A percentile compares a stretch with the other conserved stretches of the same genome.
phyloP scores from a whole-genome alignment of 23 red algal genomes.

The Agarophyton chilense region DNA sequence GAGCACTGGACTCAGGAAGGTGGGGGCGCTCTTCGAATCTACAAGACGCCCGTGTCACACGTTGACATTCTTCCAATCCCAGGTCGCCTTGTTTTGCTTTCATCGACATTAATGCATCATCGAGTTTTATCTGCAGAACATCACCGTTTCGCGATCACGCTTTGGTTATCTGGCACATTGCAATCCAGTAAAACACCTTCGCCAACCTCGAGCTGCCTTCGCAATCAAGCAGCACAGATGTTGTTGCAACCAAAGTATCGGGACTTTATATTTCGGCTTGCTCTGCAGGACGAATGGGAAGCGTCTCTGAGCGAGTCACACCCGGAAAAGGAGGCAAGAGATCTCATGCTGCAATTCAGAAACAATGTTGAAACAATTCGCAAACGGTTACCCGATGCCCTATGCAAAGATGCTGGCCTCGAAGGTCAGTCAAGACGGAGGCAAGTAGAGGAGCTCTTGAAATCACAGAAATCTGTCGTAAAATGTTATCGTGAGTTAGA shows the following conservation, averaged over 20 bases:
- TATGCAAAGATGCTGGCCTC: not conserved
- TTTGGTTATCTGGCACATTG: slow-evolving; percentile 29
- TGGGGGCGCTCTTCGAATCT: slow-evolving; percentile 26
- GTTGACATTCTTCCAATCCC: slow-evolving; percentile 6
- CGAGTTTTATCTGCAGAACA: slow-evolving; percentile 22
- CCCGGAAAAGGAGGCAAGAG: not conserved
- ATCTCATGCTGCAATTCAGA: not conserved
- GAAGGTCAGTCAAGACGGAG: not conserved
- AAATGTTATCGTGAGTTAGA: not conserved
- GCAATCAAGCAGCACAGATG: not conserved
- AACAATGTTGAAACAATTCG: slow-evolving; percentile 13
- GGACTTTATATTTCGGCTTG: slow-evolving; percentile 30
- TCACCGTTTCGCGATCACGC: slow-evolving; percentile 15
- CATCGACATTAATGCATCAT: slow-evolving; percentile 35
- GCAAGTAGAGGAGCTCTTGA: not conserved
- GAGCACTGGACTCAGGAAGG: not conserved
- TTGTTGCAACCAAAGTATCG: slow-evolving; percentile 27
- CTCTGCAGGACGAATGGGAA: slow-evolving; percentile 40
- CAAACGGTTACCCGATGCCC: not conserved
- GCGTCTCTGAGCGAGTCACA: slow-evolving; percentile 35
- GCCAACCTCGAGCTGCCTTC: not conserved
- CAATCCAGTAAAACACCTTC: not conserved
- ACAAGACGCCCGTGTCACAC: not conserved
- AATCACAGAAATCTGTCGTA: not conserved
- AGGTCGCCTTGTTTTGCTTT: slow-evolving; percentile 35